phyloP scores from a whole-genome alignment of 1,284 basidiomycete genomes.

The Sporisorium exsertum region DNA sequence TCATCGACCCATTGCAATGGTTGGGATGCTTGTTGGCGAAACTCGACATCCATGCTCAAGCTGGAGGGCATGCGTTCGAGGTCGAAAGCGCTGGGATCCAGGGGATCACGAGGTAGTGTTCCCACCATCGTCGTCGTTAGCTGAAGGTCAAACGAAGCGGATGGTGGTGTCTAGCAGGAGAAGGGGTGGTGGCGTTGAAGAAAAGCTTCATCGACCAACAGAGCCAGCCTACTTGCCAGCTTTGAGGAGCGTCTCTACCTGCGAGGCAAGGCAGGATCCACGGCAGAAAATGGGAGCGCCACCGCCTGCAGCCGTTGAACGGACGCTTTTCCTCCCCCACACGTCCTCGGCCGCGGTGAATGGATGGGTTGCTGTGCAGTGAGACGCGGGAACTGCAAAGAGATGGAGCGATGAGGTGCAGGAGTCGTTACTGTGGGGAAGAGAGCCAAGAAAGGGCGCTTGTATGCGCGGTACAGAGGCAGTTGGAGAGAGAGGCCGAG shows the following conservation, averaged over 20 bases:
- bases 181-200: neutral
- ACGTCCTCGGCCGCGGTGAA: neutral
- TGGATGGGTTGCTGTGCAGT: neutral
- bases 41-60: conserved; percentile 31
- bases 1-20: conserved; percentile 43
- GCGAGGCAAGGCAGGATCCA: conserved; percentile 5
- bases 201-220: neutral
- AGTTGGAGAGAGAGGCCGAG: neutral
- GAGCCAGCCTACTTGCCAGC: neutral
- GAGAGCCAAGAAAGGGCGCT: neutral
- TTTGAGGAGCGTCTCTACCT: neutral
- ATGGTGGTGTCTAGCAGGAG: neutral
- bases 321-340: neutral
- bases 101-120: neutral
- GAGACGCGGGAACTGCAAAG: neutral
- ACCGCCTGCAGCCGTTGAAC: neutral
- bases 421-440: neutral
- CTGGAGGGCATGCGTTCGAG: conserved; percentile 31
- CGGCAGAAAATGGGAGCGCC: neutral
- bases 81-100: conserved; percentile 19
- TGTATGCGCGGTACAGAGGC: conserved; percentile 1
- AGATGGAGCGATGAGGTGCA: neutral
- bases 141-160: neutral
- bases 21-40: conserved; percentile 25
- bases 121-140: conserved; percentile 4